Base-by-base conservation (phyloP, 805 yeast species). In the Pichia insulana region DNA sequence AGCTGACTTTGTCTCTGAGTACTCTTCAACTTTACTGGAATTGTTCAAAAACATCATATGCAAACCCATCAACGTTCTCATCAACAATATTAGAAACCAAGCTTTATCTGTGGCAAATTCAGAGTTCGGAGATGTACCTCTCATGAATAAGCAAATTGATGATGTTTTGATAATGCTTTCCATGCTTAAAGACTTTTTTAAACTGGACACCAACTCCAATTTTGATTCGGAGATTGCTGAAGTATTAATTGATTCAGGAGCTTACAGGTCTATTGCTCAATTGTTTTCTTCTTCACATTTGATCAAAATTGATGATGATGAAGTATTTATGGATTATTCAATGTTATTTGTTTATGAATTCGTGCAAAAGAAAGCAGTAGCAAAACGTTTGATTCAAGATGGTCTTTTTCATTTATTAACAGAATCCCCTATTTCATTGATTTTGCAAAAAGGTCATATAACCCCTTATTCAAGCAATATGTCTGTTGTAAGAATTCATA, bases 381-480 rank as follows among this genome's bases (percentile, higher is more conserved):
- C 95, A 1, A 83, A 81, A 42, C 74, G 70, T 38, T 65, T 88
- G 39, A 70, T 83, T 12, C 56, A 70, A 3, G 65, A 71, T 34
- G 95, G 95, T 0, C 59, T 89, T 30, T 74, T 83, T 42, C 67
- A 78, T 3, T 78, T 78, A 4, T 62, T 89, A 33, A 70, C 79
- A 4, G 95, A 87, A 52, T 80, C 92, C 42, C 80, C 88, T 6
- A 69, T 85, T 1, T 81, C 95, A 0, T 61, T 69, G 20, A 68
- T 69, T 2, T 75, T 89, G 33, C 86, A 81, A 55, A 65, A 70
- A 4, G 95, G 95, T 0, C 71, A 71, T 7, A 61, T 85, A 2
- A 64, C 69, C 12, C 71, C 83, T 2, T 69, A 68, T 31, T 54
- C 62, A 1, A 59, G 74, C 3, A 45, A 45, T 32, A 22, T 27